Evolutionary conservation across 1,284 basidiomycete species (phyloP).

Genomic region (Papiliotrema flavescens): DNA sequence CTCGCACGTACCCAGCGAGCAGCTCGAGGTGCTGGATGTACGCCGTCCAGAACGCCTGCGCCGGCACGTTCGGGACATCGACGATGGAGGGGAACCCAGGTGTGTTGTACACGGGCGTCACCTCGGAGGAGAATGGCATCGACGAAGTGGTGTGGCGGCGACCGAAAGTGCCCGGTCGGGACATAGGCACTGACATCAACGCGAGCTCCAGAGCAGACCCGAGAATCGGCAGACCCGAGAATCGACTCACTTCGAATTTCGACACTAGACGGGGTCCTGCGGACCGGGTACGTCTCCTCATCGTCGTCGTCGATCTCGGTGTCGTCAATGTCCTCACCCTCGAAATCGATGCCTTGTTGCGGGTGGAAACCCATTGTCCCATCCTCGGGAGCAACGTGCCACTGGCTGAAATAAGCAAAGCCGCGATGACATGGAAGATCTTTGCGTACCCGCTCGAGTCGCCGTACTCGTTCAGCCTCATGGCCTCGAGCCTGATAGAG

Average conservation of each 20-base stretch:
- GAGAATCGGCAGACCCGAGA: not conserved
- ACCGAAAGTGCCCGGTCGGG: conserved; percentile 3
- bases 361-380: conserved; percentile 19
- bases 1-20: conserved; percentile 20
- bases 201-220: too few species aligned
- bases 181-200: not conserved
- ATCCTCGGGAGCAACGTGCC: conserved; percentile 24
- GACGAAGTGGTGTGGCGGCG: conserved; percentile 16
- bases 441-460: conserved; percentile 34
- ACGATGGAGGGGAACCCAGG: conserved; percentile 28
- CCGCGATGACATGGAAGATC: not conserved
- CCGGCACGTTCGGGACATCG: conserved; percentile 3
- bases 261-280: not conserved
- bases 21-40: conserved; percentile 34
- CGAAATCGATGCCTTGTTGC: conserved; percentile 3
- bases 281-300: not conserved
- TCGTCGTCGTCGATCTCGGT: conserved; percentile 20
- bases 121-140: not conserved
- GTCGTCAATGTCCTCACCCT: conserved; percentile 21
- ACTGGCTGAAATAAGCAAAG: conserved; percentile 9
- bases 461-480: conserved; percentile 84
- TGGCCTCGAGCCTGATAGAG: conserved; percentile 77
- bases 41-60: conserved; percentile 26
- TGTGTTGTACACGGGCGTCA: conserved; percentile 15
- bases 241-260: not conserved